phyloP scores from a whole-genome alignment of 2,329 filamentous ascomycete species.

The Paraphaeosphaeria minitans region DNA sequence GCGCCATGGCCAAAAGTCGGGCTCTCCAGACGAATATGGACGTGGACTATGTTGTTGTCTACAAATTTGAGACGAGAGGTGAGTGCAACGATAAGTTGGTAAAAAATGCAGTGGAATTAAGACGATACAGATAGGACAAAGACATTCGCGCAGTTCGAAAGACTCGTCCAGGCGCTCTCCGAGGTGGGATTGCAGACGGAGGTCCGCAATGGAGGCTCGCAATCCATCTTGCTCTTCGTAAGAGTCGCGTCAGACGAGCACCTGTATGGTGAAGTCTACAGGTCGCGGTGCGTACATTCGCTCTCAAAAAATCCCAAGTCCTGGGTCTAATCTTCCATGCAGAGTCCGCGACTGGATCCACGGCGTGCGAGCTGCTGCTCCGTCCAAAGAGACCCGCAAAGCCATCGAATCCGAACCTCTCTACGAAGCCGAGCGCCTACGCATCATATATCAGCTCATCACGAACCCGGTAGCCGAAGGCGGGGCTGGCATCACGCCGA shows the following conservation, averaged over 20 bases:
- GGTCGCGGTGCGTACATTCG: conserved; percentile 63
- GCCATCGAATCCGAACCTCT: conserved; percentile 76
- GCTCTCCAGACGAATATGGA: conserved; percentile 62
- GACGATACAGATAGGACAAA: conserved; percentile 64
- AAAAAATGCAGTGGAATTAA: conserved; percentile 10
- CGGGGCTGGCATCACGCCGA: conserved; percentile 57
- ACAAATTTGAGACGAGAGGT: conserved; percentile 73
- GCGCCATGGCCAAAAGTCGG: conserved; percentile 46
- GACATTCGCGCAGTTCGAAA: conserved; percentile 76
- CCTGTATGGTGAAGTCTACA: conserved; percentile 80
- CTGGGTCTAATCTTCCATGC: background rate
- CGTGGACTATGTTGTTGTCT: conserved; percentile 89
- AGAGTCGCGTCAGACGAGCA: conserved; percentile 77
- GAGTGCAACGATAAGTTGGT: conserved; percentile 29
- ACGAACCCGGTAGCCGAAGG: conserved; percentile 55
- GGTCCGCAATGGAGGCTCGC: conserved; percentile 77
- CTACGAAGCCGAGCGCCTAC: conserved; percentile 84
- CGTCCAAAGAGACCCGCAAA: conserved; percentile 71
- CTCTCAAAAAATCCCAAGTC: background rate
- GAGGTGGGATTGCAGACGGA: conserved; percentile 84
- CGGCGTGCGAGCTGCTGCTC: conserved; percentile 78
- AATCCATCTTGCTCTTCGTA: conserved; percentile 81
- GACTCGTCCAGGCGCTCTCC: conserved; percentile 76
- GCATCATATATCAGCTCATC: conserved; percentile 81
- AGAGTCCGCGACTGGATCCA: conserved; percentile 94